Percentiles rank a stretch among this genome's conserved stretches.
Evolutionary conservation across 306 rosid genomes (phyloP).

Genomic region (Clitoria ternatea): DNA sequence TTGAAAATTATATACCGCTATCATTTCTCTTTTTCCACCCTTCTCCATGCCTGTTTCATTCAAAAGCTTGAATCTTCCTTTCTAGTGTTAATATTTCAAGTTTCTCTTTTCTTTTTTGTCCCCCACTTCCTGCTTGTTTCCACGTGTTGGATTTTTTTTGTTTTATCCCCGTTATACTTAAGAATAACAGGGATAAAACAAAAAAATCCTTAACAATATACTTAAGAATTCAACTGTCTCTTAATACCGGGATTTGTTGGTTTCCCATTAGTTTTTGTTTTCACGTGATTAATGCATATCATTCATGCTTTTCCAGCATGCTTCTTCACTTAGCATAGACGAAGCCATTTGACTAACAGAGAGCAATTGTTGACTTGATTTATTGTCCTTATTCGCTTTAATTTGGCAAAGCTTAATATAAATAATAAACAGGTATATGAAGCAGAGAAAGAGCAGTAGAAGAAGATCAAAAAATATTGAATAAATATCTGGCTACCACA

Average conservation of each 20-base stretch:
- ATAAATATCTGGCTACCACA: slow-evolving; percentile 33
- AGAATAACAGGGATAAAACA: too few species aligned
- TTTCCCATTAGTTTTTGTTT: neutral
- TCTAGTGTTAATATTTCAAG: neutral
- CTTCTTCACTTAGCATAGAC: neutral
- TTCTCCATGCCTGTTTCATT: neutral
- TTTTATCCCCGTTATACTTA: neutral
- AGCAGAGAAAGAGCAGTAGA: neutral
- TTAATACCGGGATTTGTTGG: neutral
- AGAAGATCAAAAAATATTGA: neutral
- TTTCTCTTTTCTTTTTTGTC: neutral
- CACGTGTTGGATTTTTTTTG: neutral
- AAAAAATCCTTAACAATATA: too few species aligned
- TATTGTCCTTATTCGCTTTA: neutral
- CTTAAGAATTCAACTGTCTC: too few species aligned
- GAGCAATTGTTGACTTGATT: neutral
- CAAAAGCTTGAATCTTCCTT: neutral
- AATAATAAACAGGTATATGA: neutral
- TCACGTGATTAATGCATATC: neutral
- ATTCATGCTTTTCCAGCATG: neutral
- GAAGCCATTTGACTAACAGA: neutral
- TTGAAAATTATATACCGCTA: too few species aligned
- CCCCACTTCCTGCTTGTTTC: neutral
- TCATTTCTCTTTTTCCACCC: neutral
- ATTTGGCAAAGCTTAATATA: neutral